phyloP scores from a whole-genome alignment of 2,329 filamentous ascomycete species.

The Curvularia spicifera region DNA sequence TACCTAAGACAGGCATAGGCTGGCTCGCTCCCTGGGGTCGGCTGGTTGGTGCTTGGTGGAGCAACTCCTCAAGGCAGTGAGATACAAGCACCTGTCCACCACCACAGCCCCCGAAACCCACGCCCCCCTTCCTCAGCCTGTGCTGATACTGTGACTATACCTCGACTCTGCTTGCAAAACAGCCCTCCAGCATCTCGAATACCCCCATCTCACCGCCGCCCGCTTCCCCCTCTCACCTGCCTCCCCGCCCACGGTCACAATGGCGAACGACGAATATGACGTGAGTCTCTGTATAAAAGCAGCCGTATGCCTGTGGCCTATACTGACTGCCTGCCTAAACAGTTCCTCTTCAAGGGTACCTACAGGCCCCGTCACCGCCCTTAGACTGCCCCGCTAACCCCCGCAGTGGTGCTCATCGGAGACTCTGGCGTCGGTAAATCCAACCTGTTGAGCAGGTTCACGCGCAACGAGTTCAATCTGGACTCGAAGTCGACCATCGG shows the following conservation, averaged over 20 bases:
- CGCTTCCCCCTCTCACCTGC: slow-evolving; percentile 16
- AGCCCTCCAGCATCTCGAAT: neutral
- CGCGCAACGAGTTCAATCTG: slow-evolving; percentile 99
- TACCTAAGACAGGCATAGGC: slow-evolving; percentile 14
- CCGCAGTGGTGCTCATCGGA: slow-evolving; percentile 92
- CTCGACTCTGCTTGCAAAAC: slow-evolving; percentile 1
- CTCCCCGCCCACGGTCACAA: slow-evolving; percentile 55
- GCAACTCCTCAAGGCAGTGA: slow-evolving; percentile 22
- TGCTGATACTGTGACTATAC: slow-evolving; percentile 2
- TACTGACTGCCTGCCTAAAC: slow-evolving; percentile 39
- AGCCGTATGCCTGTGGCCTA: slow-evolving; percentile 23
- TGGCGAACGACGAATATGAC: slow-evolving; percentile 99
- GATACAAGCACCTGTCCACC: slow-evolving; percentile 20
- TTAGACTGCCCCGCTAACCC: slow-evolving; percentile 37
- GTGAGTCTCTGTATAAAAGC: slow-evolving; percentile 63
- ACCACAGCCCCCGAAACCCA: slow-evolving; percentile 9
- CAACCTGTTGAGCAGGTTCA: slow-evolving; percentile 99
- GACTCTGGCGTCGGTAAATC: slow-evolving; percentile 99
- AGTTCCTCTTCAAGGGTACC: slow-evolving; percentile 99
- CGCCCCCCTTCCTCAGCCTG: slow-evolving; percentile 4
- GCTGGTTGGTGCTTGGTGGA: slow-evolving; percentile 18
- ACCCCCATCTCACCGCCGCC: slow-evolving; percentile 6
- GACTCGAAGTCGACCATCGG: slow-evolving; percentile 99
- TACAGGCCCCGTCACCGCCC: slow-evolving; percentile 3
- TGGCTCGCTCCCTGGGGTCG: slow-evolving; percentile 11